Percentiles rank a stretch among this genome's conserved stretches.
phyloP scores from a whole-genome alignment of 257 asterid genomes.

The Apocynum venetum region DNA sequence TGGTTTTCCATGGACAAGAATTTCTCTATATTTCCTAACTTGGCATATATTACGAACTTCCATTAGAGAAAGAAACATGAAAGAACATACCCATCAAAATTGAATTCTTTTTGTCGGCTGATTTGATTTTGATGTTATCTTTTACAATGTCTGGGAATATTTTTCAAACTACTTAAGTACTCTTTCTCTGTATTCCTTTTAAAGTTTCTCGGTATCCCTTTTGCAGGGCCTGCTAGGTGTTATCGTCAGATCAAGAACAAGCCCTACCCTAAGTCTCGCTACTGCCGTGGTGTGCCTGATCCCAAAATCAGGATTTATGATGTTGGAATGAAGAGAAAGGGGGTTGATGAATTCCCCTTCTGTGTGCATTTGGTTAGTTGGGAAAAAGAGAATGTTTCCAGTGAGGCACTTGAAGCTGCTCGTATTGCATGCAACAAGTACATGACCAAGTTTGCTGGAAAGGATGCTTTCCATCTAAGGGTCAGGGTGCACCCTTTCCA shows the following conservation, averaged over 20 bases:
- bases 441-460: slow-evolving; percentile 31
- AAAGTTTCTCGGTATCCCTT: background rate
- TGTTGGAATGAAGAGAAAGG: slow-evolving; percentile 27
- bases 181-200: background rate
- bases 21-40: background rate
- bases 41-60: background rate
- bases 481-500: slow-evolving; percentile 35
- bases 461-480: slow-evolving; percentile 34
- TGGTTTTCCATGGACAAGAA: background rate
- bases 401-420: slow-evolving; percentile 34
- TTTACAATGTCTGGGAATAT: background rate
- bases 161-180: background rate
- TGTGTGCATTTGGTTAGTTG: slow-evolving; percentile 32
- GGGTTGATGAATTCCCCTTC: slow-evolving; percentile 29
- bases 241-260: slow-evolving; percentile 34
- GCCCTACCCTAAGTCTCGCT: slow-evolving; percentile 34
- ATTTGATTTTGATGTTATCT: background rate
- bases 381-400: slow-evolving; percentile 28
- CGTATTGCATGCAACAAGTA: slow-evolving; percentile 28
- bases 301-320: slow-evolving; percentile 31
- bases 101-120: background rate
- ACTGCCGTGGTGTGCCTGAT: slow-evolving; percentile 33
- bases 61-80: background rate
- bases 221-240: slow-evolving; percentile 34
- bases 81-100: background rate